Base-by-base conservation (phyloP, 2,329 filamentous ascomycete genomes). In the Helminthosporium solani region DNA sequence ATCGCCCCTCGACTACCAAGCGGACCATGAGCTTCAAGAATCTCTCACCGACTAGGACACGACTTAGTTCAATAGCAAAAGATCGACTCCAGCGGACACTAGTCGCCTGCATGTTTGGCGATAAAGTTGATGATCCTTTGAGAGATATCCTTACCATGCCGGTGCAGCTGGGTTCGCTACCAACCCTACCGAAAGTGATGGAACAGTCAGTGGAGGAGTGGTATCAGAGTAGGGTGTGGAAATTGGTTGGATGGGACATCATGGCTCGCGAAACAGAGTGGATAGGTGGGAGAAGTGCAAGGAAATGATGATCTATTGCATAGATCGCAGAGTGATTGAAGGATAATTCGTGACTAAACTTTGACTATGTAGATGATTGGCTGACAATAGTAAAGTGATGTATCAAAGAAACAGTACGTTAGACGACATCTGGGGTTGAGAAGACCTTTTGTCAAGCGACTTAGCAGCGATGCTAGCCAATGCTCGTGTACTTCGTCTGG, bases 181-280 rank as follows among this genome's bases (percentile, higher is more conserved):
- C 61, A 12, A 57, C 57, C 5, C 58, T 68, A 7, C 65, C 67
- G 1, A 71, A 70, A 40, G 49, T 72, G 1, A 68, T 70, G 4
- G 67, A 75, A 21, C 57, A 66, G 14, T 63, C 75, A 7, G 69
- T 75, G 3, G 56, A 72, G 2, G 74, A 79, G 14, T 82, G 79
- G 78, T 83, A 81, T 53, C 72, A 74, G 42, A 72, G 73, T 44
- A 76, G 82, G 52, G 62, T 83, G 2, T 84, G 81, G 81, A 65
- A 71, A 42, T 57, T 83, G 42, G 56, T 84, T 6, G 81, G 81
- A 0, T 84, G 81, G 80, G 78, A 83, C 40, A 66, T 78, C 5
- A 58, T 78, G 15, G 55, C 57, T 2, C 53, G 46, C 11, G 57
- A 62, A 11, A 35, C 44, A 19, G 54, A 46, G 11, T 60, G 52